A percentile compares a stretch with the other conserved stretches of the same genome.
phyloP scores from a whole-genome alignment of 139 green algal species.

The Chlamydomonas eustigma region DNA sequence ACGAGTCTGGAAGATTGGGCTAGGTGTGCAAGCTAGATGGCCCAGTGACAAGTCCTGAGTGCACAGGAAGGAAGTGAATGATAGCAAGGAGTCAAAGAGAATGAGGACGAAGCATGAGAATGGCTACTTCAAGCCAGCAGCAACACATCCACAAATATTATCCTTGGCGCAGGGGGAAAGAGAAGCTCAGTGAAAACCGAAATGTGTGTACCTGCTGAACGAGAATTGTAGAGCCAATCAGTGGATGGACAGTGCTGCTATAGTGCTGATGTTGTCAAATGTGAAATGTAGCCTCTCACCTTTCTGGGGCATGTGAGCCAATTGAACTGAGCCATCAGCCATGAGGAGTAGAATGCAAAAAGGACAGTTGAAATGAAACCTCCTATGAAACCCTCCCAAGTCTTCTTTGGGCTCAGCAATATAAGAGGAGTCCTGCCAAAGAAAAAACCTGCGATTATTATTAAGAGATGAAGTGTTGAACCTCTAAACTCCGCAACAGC shows the following conservation, averaged over 20 bases:
- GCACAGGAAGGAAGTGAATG: neutral
- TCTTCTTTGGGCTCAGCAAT: constrained; percentile 98
- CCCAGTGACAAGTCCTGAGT: constrained; percentile 46
- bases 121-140: too few species aligned
- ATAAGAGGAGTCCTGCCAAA: constrained; percentile 95
- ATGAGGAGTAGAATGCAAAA: constrained; percentile 69
- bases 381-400: constrained; percentile 96
- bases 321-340: constrained; percentile 57
- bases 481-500: too few species aligned
- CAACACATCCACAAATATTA: too few species aligned
- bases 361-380: constrained; percentile 79
- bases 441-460: constrained; percentile 78
- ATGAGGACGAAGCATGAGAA: neutral
- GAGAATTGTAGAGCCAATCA: too few species aligned
- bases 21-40: constrained; percentile 36
- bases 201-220: too few species aligned
- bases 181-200: too few species aligned
- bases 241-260: too few species aligned
- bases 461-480: too few species aligned
- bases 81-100: neutral
- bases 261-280: too few species aligned
- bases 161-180: too few species aligned
- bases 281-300: too few species aligned
- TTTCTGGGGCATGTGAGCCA: constrained; percentile 89
- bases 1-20: constrained; percentile 52